Percentiles rank a stretch among this genome's conserved stretches.
phyloP scores from a whole-genome alignment of 148 eudicot genomes.

The Cornus florida region DNA sequence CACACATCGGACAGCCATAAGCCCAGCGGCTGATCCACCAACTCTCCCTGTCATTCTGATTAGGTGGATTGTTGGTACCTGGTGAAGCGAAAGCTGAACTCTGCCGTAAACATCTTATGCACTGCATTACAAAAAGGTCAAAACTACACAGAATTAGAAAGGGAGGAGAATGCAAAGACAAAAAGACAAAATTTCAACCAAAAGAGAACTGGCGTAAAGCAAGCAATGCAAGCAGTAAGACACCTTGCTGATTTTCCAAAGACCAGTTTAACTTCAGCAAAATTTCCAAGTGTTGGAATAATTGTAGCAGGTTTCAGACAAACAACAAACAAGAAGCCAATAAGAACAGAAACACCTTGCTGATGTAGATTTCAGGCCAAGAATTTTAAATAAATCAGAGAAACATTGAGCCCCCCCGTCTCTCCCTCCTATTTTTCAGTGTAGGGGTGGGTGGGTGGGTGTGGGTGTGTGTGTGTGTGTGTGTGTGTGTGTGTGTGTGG shows the following conservation, averaged over 20 bases:
- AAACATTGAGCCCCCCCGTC: background rate
- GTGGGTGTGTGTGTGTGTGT: no score
- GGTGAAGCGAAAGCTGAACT: constrained; percentile 80
- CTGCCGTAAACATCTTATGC: constrained; percentile 95
- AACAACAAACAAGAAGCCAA: background rate
- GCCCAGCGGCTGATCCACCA: constrained; percentile 99
- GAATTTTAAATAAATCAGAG: no score
- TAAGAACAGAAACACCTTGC: background rate
- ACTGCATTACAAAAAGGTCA: constrained; percentile 48
- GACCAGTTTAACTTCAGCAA: background rate
- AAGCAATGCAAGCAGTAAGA: background rate
- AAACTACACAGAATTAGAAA: background rate
- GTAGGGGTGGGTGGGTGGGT: no score
- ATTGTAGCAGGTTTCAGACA: background rate
- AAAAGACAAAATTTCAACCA: background rate
- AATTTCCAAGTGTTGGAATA: background rate
- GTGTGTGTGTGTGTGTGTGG: no score
- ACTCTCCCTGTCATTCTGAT: constrained; percentile 68
- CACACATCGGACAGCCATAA: constrained; percentile 95
- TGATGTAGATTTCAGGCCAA: background rate
- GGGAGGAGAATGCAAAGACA: background rate
- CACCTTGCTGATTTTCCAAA: background rate
- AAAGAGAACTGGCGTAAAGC: background rate
- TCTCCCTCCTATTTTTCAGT: no score
- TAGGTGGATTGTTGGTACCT: constrained; percentile 40